A percentile compares a stretch with the other conserved stretches of the same genome.
phyloP scores from a whole-genome alignment of 176 grass and related monocot species.

The Musa beccarii region DNA sequence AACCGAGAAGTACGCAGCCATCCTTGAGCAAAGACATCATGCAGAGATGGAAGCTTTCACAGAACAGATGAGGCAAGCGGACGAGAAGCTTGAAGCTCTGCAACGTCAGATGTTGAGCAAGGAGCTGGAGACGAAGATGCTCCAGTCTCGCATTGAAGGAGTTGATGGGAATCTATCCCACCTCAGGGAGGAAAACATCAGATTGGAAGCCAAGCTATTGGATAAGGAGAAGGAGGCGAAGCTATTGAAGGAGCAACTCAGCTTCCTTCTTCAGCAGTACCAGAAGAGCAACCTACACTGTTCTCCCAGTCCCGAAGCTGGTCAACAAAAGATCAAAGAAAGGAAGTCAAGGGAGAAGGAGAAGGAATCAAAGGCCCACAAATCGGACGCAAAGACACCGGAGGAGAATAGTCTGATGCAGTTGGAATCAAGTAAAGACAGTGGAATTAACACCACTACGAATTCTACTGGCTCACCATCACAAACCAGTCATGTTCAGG shows the following conservation, averaged over 20 bases:
- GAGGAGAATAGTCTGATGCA: neutral
- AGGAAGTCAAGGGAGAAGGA: neutral
- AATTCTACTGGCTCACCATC: constrained; percentile 1
- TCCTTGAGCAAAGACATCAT: constrained; percentile 47
- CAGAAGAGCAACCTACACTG: neutral
- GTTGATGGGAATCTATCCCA: constrained; percentile 40
- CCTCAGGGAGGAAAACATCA: constrained; percentile 32
- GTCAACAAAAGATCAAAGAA: constrained; percentile 4
- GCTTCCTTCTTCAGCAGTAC: constrained; percentile 5
- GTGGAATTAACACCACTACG: constrained; percentile 3
- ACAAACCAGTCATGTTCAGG: neutral
- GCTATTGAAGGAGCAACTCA: constrained; percentile 37
- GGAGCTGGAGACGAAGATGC: constrained; percentile 40
- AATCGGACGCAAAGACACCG: neutral
- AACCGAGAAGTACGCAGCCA: constrained; percentile 53
- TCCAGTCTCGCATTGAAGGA: constrained; percentile 50
- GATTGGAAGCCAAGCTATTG: constrained; percentile 28
- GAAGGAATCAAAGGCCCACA: neutral
- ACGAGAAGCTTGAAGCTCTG: constrained; percentile 63
- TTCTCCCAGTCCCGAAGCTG: neutral
- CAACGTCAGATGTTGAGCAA: constrained; percentile 51
- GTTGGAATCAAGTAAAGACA: constrained; percentile 17
- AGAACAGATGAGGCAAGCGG: constrained; percentile 70
- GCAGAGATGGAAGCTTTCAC: constrained; percentile 80
- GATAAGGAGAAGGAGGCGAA: constrained; percentile 35